A percentile compares a stretch with the other conserved stretches of the same genome.
Conservation (phyloP, 2,329 filamentous ascomycete genomes). For the Penicillium nordicum region DNA sequence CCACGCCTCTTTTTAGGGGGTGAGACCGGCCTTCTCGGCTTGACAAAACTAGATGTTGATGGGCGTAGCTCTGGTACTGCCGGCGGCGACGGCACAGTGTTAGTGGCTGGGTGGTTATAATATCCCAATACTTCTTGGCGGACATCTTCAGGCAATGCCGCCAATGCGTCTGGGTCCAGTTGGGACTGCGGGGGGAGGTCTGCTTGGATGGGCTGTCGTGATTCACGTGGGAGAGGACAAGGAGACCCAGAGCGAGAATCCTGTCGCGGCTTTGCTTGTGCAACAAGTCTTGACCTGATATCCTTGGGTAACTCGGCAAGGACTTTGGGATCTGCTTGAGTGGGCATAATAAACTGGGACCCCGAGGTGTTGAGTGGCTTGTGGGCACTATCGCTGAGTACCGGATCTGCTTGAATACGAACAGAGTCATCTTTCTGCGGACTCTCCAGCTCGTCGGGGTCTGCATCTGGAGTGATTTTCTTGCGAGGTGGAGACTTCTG, state of each 20-base stretch:
- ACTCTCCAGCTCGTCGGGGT: constrained; percentile 51
- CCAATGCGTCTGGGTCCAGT: constrained; percentile 79
- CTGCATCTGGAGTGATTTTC: constrained; percentile 24
- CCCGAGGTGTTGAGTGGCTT: constrained; percentile 74
- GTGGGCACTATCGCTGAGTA: constrained; percentile 42
- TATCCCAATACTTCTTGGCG: constrained; percentile 76
- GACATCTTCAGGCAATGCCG: constrained; percentile 79
- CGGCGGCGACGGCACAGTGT: constrained; percentile 26
- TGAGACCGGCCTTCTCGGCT: constrained; percentile 50
- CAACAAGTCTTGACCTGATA: constrained; percentile 72
- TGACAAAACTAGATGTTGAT: constrained; percentile 35
- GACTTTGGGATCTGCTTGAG: constrained; percentile 74
- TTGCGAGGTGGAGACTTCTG: constrained; percentile 43
- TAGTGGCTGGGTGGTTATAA: constrained; percentile 49
- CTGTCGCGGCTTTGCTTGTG: constrained; percentile 46
- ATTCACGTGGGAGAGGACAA: constrained; percentile 30
- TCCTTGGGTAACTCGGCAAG: constrained; percentile 79
- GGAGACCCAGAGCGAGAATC: constrained; percentile 30
- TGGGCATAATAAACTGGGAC: constrained; percentile 87
- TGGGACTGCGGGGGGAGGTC: constrained; percentile 65
- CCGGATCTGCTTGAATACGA: constrained; percentile 29
- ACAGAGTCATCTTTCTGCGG: constrained; percentile 38
- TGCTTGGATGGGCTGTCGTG: constrained; percentile 26
- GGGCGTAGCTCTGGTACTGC: constrained; percentile 46
- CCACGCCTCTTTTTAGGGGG: constrained; percentile 65